phyloP scores from a whole-genome alignment of 345 rosid genomes.

The Zanthoxylum bungeanum region DNA sequence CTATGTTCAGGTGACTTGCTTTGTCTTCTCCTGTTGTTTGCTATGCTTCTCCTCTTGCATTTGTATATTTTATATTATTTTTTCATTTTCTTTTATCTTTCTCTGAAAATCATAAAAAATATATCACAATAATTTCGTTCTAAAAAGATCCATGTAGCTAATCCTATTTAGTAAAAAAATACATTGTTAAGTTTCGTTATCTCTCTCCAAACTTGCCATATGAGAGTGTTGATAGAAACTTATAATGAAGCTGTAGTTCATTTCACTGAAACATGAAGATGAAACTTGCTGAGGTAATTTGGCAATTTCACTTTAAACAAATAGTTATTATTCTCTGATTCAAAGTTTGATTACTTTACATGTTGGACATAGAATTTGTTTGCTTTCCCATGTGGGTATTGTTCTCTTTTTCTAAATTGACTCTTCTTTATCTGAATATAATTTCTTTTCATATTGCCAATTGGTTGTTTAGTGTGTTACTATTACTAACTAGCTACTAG shows the following conservation, averaged over 20 bases:
- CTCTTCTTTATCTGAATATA: background rate
- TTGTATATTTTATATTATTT: background rate
- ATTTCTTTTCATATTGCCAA: constrained; percentile 1
- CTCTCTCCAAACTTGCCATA: too few relatives aligned
- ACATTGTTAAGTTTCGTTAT: too few relatives aligned
- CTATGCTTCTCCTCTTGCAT: too few relatives aligned
- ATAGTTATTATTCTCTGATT: constrained; percentile 6
- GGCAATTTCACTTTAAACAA: background rate
- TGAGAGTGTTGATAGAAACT: too few relatives aligned
- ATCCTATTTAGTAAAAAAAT: too few relatives aligned
- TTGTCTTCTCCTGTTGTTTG: background rate
- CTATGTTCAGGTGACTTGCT: constrained; percentile 40
- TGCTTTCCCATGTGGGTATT: constrained; percentile 27
- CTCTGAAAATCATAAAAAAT: too few relatives aligned
- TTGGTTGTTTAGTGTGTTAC: background rate
- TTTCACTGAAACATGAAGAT: background rate
- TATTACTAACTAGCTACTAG: background rate
- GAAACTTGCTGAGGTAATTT: background rate
- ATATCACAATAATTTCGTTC: too few relatives aligned
- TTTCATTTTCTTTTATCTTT: background rate
- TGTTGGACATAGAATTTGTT: constrained; percentile 12
- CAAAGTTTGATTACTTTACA: constrained; percentile 16
- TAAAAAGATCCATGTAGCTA: too few relatives aligned
- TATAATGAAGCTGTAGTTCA: too few relatives aligned
- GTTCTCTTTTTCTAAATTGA: constrained; percentile 20